Conservation (phyloP, 441 rosid species). For the Euphorbia schlechtendalii region DNA sequence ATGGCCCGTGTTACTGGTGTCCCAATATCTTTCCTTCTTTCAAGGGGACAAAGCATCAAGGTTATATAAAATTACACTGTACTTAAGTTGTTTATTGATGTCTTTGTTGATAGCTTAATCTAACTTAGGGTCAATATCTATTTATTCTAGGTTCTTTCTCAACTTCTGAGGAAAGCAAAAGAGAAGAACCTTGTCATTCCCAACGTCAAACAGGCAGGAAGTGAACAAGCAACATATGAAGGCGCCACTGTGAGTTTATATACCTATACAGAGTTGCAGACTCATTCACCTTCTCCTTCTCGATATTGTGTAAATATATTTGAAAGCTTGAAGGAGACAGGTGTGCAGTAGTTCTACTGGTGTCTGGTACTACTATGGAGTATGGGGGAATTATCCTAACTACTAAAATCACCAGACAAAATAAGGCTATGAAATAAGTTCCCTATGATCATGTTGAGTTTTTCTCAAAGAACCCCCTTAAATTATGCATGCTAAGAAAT, state of each 20-base stretch:
- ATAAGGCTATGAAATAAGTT: not conserved
- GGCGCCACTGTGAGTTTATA: conserved; percentile 92
- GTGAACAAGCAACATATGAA: conserved; percentile 93
- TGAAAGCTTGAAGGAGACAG: not conserved
- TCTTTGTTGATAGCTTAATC: conserved; percentile 9
- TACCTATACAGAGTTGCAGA: conserved; percentile 5
- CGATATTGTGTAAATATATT: not conserved
- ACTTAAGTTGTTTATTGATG: conserved; percentile 17
- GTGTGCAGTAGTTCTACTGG: not conserved
- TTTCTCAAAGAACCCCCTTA: not conserved
- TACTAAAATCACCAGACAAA: not conserved
- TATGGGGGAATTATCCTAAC: not conserved
- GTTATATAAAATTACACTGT: conserved; percentile 22
- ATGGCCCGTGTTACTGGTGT: conserved; percentile 99
- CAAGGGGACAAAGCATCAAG: conserved; percentile 99
- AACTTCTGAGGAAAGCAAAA: conserved; percentile 92
- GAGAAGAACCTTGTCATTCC: conserved; percentile 82
- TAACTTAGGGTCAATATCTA: conserved; percentile 3
- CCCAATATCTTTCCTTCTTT: conserved; percentile 91
- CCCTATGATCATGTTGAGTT: not conserved
- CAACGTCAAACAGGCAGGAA: conserved; percentile 80
- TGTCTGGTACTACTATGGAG: not conserved
- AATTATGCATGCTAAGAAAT: no score
- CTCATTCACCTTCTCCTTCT: not conserved
- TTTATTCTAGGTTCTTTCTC: conserved; percentile 85